Evolutionary conservation across 352 stramenopile genomes (phyloP), one percentile per base, ranked within the genome.

Genomic region (Pythium chondricola): DNA sequence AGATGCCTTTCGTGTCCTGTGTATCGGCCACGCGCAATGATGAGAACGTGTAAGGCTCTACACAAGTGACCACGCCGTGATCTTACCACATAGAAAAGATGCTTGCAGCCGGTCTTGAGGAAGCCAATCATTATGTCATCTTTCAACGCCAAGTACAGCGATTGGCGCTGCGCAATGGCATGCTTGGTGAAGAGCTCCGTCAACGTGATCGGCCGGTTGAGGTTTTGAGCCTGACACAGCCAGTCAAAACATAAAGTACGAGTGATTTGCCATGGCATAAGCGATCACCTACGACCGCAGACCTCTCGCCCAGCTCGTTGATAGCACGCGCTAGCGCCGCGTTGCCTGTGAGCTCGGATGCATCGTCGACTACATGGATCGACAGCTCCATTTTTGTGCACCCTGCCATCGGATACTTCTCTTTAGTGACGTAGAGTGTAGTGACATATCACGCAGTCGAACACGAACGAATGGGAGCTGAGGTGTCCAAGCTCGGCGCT

Each of bases 31-130:
- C 33, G 24, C 14, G 27, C 13, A 38, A 38, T 30, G 40, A 6
- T 14, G 31, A 8, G 8, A 21, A 38, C 21, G 41, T 46, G 5
- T 47, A 18, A 20, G 13, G 36, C 25, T 6, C 40, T 41, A 13
- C 7, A 48, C 16, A 25, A 22, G 3, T 22, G 29, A 20, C 5
- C 4, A 33, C 2, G 27, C 26, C 2, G 2, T 36, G 3, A 20
- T 48, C 56, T 47, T 72, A 88, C 81, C 49, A 84, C 25, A 51
- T 93, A 90, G 63, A 84, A 93, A 27, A 93, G 62, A 31, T 92
- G 81, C 43, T 83, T 88, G 16, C 63, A 17, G 0, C 74, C 78
- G 4, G 55, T 75, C 52, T 90, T 93, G 16, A 93, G 41, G 44
- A 74, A 85, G 0, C 78, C 81, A 4, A 80, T 24, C 4, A 72